Percentiles rank a stretch among this genome's conserved stretches.
These are phyloP conservation scores for Pneumocystis sp. DNA, from an alignment of 1,139 yeast species.

Conservation along the genomic window DNA sequence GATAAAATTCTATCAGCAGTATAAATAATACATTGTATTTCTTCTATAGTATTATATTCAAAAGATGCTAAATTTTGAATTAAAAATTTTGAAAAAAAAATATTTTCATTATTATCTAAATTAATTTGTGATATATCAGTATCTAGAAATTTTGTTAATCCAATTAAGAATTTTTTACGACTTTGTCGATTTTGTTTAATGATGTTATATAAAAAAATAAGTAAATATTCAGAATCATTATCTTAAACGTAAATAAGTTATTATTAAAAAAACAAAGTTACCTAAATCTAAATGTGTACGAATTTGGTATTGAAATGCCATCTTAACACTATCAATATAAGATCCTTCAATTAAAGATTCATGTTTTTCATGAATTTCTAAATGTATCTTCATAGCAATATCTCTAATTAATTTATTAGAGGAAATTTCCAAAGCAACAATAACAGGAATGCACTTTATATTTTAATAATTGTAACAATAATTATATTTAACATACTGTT, in stretches of 20 bases:
- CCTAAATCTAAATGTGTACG: constrained; percentile 11
- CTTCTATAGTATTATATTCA: constrained; percentile 32
- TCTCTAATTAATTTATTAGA: constrained; percentile 30
- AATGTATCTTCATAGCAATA: constrained; percentile 40
- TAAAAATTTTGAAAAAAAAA: constrained; percentile 21
- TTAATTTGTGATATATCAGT: constrained; percentile 18
- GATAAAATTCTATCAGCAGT: constrained; percentile 20
- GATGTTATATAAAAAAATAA: constrained; percentile 28
- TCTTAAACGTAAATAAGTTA: constrained; percentile 9
- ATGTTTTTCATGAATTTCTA: constrained; percentile 44
- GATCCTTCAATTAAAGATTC: constrained; percentile 56
- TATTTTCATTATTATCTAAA: constrained; percentile 7
- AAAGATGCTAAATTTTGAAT: constrained; percentile 30
- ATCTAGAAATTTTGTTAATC: constrained; percentile 26
- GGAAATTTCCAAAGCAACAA: constrained; percentile 56
- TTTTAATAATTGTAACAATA: constrained; percentile 6
- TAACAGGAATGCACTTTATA: constrained; percentile 41
- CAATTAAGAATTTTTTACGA: constrained; percentile 33
- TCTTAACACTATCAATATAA: constrained; percentile 47
- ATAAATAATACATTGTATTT: constrained; percentile 23
- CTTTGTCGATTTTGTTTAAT: constrained; percentile 32
- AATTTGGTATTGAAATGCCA: constrained; percentile 36
- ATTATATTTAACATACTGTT: constrained; percentile 6
- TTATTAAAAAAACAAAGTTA: constrained; percentile 1
- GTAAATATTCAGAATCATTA: constrained; percentile 16